Conservation (phyloP, 352 stramenopile genomes). For the Pythium brachiatum region DNA sequence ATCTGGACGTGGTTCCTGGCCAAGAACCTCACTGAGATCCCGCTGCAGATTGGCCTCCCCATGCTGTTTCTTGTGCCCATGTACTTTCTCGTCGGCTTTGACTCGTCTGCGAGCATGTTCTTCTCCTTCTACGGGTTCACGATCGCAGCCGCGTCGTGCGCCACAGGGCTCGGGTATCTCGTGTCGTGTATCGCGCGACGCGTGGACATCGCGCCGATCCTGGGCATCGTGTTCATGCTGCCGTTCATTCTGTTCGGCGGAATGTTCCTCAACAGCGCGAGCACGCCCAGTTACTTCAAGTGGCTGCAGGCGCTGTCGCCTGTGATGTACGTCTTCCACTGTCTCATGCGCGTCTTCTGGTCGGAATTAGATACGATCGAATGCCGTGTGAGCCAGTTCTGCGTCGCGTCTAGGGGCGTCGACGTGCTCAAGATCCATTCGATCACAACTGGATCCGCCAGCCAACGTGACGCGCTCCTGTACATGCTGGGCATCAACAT, state of each 20-base stretch:
- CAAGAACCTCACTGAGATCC: slow-evolving; percentile 38
- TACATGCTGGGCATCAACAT: slow-evolving; percentile 24
- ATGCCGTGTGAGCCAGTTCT: slow-evolving; percentile 20
- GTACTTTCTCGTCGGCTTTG: slow-evolving; percentile 44
- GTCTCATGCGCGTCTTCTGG: slow-evolving; percentile 36
- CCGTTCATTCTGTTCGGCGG: slow-evolving; percentile 41
- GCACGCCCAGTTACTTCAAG: slow-evolving; percentile 33
- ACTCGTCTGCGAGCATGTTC: slow-evolving; percentile 23
- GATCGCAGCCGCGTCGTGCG: slow-evolving; percentile 18
- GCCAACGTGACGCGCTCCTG: slow-evolving; percentile 6
- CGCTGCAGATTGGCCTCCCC: slow-evolving; percentile 26
- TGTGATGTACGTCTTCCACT: slow-evolving; percentile 37
- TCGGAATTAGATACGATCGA: slow-evolving; percentile 23
- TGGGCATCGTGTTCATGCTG: slow-evolving; percentile 38
- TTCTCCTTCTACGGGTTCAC: slow-evolving; percentile 32
- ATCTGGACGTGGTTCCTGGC: slow-evolving; percentile 32
- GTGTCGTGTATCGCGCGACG: slow-evolving; percentile 31
- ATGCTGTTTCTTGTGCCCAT: slow-evolving; percentile 32
- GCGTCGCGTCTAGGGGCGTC: slow-evolving; percentile 9
- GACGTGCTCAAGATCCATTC: slow-evolving; percentile 28
- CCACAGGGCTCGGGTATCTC: slow-evolving; percentile 31
- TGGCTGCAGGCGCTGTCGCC: slow-evolving; percentile 38
- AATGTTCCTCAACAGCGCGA: slow-evolving; percentile 34
- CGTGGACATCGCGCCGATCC: slow-evolving; percentile 32
- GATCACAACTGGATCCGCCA: slow-evolving; percentile 2